Conservation (phyloP, 345 rosid species). For the Diplotaxis tenuifolia region DNA sequence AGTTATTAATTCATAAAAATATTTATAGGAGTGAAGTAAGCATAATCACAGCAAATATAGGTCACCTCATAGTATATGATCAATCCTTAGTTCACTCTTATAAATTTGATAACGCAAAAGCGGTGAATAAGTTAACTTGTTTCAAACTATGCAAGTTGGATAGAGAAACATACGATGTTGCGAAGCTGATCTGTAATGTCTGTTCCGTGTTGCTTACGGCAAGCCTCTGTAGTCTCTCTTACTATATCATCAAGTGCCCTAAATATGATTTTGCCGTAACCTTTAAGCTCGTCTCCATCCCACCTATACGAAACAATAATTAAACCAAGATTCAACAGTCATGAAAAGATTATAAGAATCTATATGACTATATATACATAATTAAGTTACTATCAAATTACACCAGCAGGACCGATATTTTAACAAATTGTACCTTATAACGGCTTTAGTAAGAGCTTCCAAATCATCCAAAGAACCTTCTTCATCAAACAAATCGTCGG, state of each 20-base stretch:
- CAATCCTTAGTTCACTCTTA: not conserved
- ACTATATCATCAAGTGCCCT: conserved; percentile 51
- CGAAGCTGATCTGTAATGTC: conserved; percentile 42
- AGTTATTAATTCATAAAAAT: not conserved
- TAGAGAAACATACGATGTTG: conserved; percentile 41
- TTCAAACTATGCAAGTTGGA: not conserved
- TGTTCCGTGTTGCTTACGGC: conserved; percentile 30
- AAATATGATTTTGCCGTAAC: conserved; percentile 50
- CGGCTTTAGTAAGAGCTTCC: conserved; percentile 45
- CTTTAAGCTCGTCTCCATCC: conserved; percentile 48
- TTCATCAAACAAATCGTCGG: conserved; percentile 66
- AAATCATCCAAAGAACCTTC: conserved; percentile 54
- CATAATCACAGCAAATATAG: not conserved
- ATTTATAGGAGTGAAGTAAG: not conserved
- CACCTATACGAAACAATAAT: conserved; percentile 43
- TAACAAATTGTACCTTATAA: conserved; percentile 42
- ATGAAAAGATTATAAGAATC: not conserved
- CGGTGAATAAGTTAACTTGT: not conserved
- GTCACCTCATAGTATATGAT: not conserved
- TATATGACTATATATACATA: not conserved
- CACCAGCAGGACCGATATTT: not conserved
- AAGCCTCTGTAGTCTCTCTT: conserved; percentile 31
- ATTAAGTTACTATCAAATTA: not conserved
- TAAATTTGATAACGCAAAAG: not conserved
- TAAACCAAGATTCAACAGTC: conserved; percentile 2